Evolutionary conservation across 2,329 filamentous ascomycete species (phyloP), one percentile per base, ranked within the genome.

Genomic region (Ceratocystis cubensis): DNA sequence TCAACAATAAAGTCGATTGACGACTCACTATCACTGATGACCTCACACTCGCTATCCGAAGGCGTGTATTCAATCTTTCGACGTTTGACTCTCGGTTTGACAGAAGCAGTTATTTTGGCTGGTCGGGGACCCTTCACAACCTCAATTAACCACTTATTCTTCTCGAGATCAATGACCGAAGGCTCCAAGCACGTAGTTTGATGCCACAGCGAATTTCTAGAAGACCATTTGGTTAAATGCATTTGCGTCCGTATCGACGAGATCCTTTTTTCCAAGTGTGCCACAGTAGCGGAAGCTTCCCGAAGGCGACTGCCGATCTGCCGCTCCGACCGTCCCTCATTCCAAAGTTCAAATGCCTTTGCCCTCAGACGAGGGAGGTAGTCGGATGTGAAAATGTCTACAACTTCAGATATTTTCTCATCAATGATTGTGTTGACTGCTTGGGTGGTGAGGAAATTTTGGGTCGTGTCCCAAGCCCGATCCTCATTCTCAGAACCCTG

Each of bases 161-260:
- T 74, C 71, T 86, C 77, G 62, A 82, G 81, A 65, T 88, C 81
- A 45, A 83, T 80, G 0, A 96, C 75, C 2, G 80, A 90, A 3
- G 78, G 76, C 68, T 93, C 85, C 65, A 96, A 76, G 45, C 76
- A 80, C 10, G 76, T 74, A 62, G 85, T 84, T 70, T 84, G 82
- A 5, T 75, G 76, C 30, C 78, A 75, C 15, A 94, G 72, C 15
- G 85, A 79, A 0, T 74, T 71, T 25, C 77, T 75, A 6, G 76
- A 81, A 10, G 75, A 73, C 82, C 86, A 90, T 37, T 78, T 72
- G 17, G 80, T 75, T 0, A 73, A 70, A 25, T 78, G 69, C 44
- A 91, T 82, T 22, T 84, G 79, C 1, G 77, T 71, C 8, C 79
- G 78, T 17, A 85, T 74, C 61, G 80, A 84, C n/a, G 73, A 72